Evolutionary conservation across 345 rosid genomes (phyloP).

Genomic region (Eucalyptus urophylla): DNA sequence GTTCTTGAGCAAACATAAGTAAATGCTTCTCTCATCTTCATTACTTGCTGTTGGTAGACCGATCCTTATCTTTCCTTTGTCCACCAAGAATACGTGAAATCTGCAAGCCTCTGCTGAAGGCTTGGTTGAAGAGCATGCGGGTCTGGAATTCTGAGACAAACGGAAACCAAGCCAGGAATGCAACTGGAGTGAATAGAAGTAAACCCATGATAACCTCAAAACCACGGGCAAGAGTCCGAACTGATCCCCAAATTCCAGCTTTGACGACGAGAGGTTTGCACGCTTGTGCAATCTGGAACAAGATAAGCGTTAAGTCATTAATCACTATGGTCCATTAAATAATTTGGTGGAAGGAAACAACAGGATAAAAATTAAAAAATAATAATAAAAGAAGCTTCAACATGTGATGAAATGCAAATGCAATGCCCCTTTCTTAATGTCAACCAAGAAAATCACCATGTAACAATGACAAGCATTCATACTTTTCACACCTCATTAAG

Average conservation of each 20-base stretch:
- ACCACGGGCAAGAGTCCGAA: constrained; percentile 87
- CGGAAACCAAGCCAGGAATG: constrained; percentile 98
- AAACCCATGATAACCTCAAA: constrained; percentile 92
- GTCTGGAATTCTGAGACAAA: constrained; percentile 98
- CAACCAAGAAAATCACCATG: too few species aligned
- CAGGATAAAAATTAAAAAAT: neutral
- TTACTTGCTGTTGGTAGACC: constrained; percentile 68
- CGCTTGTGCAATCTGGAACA: constrained; percentile 85
- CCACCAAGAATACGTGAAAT: constrained; percentile 98
- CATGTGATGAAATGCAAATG: neutral
- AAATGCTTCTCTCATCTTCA: neutral
- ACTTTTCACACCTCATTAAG: neutral
- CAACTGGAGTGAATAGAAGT: constrained; percentile 92
- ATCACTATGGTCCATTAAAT: neutral
- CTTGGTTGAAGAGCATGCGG: constrained; percentile 99
- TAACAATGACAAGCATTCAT: neutral
- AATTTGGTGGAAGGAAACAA: neutral
- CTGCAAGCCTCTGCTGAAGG: constrained; percentile 98
- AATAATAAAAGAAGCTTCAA: neutral
- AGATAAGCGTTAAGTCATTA: neutral
- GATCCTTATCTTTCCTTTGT: constrained; percentile 79
- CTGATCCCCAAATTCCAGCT: constrained; percentile 91
- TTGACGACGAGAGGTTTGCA: constrained; percentile 58
- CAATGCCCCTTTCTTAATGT: neutral
- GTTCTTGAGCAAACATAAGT: neutral